Conservation (phyloP, 2,329 filamentous ascomycete species). For the Colletotrichum endophyticum region DNA sequence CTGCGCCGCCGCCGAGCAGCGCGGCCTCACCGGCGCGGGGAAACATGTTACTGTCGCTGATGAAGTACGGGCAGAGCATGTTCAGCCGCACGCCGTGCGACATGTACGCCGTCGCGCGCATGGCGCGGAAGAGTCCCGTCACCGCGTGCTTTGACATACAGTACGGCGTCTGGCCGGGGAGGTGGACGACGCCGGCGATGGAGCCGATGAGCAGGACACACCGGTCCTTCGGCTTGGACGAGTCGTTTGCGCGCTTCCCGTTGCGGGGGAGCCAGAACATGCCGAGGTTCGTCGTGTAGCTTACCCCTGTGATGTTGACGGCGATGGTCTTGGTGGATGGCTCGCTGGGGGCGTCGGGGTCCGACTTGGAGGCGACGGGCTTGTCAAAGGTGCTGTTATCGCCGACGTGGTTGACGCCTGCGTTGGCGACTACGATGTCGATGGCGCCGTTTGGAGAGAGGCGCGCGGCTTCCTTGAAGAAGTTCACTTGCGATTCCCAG, state of each 20-base stretch:
- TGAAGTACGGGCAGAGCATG: constrained; percentile 71
- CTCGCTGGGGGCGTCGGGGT: constrained; percentile 40
- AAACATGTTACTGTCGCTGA: constrained; percentile 62
- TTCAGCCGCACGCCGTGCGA: constrained; percentile 63
- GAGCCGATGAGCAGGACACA: constrained; percentile 69
- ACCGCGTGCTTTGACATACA: constrained; percentile 69
- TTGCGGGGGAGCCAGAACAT: constrained; percentile 62
- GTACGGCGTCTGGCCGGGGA: constrained; percentile 57
- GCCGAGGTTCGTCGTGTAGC: constrained; percentile 70
- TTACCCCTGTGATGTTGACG: constrained; percentile 67
- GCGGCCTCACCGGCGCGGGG: constrained; percentile 49
- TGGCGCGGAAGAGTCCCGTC: constrained; percentile 65
- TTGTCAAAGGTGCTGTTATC: constrained; percentile 47
- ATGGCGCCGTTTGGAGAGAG: constrained; percentile 60
- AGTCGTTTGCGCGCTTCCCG: constrained; percentile 8
- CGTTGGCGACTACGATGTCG: constrained; percentile 70
- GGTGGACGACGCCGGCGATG: constrained; percentile 57
- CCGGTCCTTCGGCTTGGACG: constrained; percentile 45
- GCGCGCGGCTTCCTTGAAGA: constrained; percentile 64
- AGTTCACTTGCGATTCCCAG: constrained; percentile 66
- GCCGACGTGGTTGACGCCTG: constrained; percentile 56
- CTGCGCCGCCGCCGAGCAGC: constrained; percentile 56
- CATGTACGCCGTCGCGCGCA: constrained; percentile 54
- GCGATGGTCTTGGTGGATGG: constrained; percentile 61
- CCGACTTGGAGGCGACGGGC: constrained; percentile 46